phyloP scores from a whole-genome alignment of 176 grass and related monocot genomes.

The Poa pratensis region DNA sequence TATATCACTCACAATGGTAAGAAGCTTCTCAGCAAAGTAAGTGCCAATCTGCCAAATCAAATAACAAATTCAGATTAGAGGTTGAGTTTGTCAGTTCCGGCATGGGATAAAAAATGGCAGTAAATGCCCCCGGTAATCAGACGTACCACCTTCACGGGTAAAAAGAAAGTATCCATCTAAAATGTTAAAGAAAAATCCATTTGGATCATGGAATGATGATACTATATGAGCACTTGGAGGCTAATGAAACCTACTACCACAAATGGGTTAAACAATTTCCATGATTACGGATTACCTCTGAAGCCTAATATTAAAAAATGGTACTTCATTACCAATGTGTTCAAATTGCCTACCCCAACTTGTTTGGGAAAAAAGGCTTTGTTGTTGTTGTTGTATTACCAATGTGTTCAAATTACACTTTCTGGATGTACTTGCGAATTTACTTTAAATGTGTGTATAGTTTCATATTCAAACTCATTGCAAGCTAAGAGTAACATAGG shows the following conservation, averaged over 20 bases:
- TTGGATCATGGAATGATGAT: background rate
- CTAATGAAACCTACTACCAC: conserved; percentile 21
- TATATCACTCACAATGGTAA: conserved; percentile 80
- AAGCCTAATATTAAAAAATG: background rate
- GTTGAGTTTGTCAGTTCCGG: conserved; percentile 2
- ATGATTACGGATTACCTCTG: background rate
- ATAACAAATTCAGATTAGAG: conserved; percentile 30
- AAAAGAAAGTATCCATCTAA: background rate
- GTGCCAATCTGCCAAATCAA: conserved; percentile 75
- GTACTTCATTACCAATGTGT: conserved; percentile 9
- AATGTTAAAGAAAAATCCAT: background rate
- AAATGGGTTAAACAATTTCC: conserved; percentile 4
- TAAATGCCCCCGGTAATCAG: background rate
- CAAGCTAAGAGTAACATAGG: conserved; percentile 4
- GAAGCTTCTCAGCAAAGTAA: conserved; percentile 93
- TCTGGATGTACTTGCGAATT: background rate
- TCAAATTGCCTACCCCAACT: no score
- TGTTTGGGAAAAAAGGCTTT: no score
- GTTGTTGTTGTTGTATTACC: no score
- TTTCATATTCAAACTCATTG: conserved; percentile 11
- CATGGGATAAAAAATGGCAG: background rate
- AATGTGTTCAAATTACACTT: conserved; percentile 20
- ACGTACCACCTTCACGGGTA: background rate
- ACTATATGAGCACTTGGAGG: background rate
- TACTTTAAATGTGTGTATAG: conserved; percentile 7